Percentiles rank a stretch among this genome's conserved stretches.
These are phyloP conservation scores for Zizania palustris DNA, from an alignment of 202 grass and related monocot genomes.

Conservation along the genomic window DNA sequence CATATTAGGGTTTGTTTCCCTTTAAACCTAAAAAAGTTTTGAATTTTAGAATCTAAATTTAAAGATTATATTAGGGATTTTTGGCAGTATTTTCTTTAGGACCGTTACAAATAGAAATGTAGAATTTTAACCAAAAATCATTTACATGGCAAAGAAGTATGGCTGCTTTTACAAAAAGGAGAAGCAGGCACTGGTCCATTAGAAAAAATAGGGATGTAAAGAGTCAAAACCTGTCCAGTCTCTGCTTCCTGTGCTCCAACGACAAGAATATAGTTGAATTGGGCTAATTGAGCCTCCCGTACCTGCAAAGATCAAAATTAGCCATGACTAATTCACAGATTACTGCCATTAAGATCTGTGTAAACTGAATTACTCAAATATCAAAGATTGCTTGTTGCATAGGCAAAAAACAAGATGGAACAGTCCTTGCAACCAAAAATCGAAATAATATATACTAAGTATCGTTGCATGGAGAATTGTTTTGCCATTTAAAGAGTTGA, in stretches of 20 bases:
- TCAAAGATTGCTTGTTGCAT: neutral
- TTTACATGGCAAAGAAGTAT: too few species aligned
- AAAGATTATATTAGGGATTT: too few species aligned
- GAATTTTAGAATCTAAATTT: too few species aligned
- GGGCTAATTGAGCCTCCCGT: slow-evolving; percentile 82
- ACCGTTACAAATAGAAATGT: too few species aligned
- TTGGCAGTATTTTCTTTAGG: too few species aligned
- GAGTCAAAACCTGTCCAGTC: slow-evolving; percentile 57
- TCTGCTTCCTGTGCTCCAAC: slow-evolving; percentile 89
- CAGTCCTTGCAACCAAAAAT: slow-evolving; percentile 6
- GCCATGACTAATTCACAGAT: slow-evolving; percentile 9
- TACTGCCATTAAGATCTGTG: neutral
- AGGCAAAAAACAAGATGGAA: slow-evolving; percentile 3
- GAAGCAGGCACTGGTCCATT: neutral
- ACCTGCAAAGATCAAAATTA: slow-evolving; percentile 59
- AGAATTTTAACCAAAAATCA: too few species aligned
- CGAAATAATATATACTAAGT: neutral
- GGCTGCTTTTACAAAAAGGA: too few species aligned
- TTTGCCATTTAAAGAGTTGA: neutral
- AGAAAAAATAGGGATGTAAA: slow-evolving; percentile 14
- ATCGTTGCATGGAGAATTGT: neutral
- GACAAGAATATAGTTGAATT: slow-evolving; percentile 98
- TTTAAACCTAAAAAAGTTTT: too few species aligned
- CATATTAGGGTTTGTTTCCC: too few species aligned
- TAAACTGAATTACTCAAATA: neutral